Evolutionary conservation across 2,329 filamentous ascomycete genomes (phyloP).

Genomic region (Coniochaeta hoffmannii): DNA sequence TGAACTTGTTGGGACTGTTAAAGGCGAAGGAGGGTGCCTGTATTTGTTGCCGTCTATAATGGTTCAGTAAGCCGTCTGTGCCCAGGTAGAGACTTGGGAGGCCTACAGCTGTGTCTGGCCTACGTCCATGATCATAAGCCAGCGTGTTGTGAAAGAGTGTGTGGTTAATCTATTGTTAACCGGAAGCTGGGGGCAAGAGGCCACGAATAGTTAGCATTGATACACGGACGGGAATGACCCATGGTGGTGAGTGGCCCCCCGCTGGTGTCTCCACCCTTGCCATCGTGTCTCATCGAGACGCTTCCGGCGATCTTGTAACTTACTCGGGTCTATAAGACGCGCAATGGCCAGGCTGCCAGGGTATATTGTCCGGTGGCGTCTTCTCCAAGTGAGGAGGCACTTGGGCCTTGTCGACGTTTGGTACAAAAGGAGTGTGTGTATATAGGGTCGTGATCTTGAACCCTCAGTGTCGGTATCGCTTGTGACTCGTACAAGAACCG

Average conservation of each 20-base stretch:
- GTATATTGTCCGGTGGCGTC: slow-evolving; percentile 19
- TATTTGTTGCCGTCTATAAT: slow-evolving; percentile 37
- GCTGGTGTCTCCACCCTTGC: slow-evolving; percentile 19
- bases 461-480: background rate
- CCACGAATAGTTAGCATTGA: slow-evolving; percentile 29
- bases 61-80: slow-evolving; percentile 27
- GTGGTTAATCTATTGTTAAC: slow-evolving; percentile 27
- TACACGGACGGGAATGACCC: slow-evolving; percentile 18
- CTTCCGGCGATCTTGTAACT: slow-evolving; percentile 26
- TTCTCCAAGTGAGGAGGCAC: slow-evolving; percentile 15
- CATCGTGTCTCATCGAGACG: slow-evolving; percentile 27
- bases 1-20: slow-evolving; percentile 37
- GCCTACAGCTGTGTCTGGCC: slow-evolving; percentile 46
- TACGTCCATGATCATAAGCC: slow-evolving; percentile 39
- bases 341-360: slow-evolving; percentile 20
- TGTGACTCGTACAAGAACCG: slow-evolving; percentile 7
- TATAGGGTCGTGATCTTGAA: background rate
- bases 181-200: slow-evolving; percentile 22
- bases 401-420: slow-evolving; percentile 7
- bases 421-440: slow-evolving; percentile 23
- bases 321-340: slow-evolving; percentile 30
- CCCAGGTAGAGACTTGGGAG: slow-evolving; percentile 16
- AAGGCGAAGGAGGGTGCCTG: slow-evolving; percentile 43
- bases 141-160: slow-evolving; percentile 24
- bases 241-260: slow-evolving; percentile 22